Conservation (phyloP, 768 basidiomycete species). For the Mycena vulgaris region DNA sequence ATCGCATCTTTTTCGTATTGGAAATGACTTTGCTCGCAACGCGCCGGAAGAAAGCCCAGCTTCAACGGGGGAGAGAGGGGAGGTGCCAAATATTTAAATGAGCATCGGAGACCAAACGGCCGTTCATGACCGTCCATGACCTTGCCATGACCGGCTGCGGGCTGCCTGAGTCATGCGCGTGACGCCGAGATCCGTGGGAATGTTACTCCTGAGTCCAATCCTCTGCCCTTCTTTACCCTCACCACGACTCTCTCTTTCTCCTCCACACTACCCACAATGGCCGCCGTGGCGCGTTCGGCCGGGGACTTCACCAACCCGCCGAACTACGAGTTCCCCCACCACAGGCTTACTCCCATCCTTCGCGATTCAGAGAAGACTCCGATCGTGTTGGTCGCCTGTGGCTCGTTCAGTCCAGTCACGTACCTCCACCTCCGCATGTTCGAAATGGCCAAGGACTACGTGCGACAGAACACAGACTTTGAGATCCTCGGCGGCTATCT, state of each 20-base stretch:
- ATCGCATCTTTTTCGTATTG: too few species aligned
- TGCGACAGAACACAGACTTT: conserved; percentile 91
- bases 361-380: conserved; percentile 81
- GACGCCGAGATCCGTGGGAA: neutral
- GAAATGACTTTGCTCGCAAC: too few species aligned
- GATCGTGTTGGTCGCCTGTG: conserved; percentile 96
- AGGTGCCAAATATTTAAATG: too few species aligned
- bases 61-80: too few species aligned
- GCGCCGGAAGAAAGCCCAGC: too few species aligned
- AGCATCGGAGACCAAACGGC: too few species aligned
- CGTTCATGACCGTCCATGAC: too few species aligned
- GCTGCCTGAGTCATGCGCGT: neutral
- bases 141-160: too few species aligned
- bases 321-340: conserved; percentile 77
- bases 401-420: conserved; percentile 98
- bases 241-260: conserved; percentile 24
- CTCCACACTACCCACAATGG: conserved; percentile 34
- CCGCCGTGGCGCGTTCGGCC: conserved; percentile 50
- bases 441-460: conserved; percentile 99
- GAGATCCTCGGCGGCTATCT: conserved; percentile 97
- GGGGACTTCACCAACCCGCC: conserved; percentile 72
- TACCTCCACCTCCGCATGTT: conserved; percentile 99
- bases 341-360: conserved; percentile 73
- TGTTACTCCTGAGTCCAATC: too few species aligned
- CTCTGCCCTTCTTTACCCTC: neutral